These are phyloP conservation scores for Backusella psychrophila DNA, from an alignment of 192 early-diverging fungal genomes.

Conservation along the genomic window DNA sequence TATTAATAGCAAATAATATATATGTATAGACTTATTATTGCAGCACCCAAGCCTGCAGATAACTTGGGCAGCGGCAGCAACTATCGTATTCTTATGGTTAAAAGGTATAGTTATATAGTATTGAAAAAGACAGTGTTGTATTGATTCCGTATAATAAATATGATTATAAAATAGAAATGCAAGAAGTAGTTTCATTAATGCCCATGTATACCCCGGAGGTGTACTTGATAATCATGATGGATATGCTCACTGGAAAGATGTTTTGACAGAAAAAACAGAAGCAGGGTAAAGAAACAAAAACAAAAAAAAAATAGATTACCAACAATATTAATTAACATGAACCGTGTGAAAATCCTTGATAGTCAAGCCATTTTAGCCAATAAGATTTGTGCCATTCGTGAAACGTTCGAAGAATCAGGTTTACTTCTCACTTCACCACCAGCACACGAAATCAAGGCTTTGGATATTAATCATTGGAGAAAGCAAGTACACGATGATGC, in stretches of 20 bases:
- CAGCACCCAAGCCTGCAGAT: background rate
- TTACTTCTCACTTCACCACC: constrained; percentile 53
- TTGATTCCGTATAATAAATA: background rate
- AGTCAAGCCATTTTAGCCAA: constrained; percentile 31
- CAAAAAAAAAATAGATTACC: background rate
- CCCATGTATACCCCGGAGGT: constrained; percentile 53
- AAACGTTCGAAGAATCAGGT: constrained; percentile 84
- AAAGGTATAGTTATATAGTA: background rate
- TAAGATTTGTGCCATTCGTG: constrained; percentile 66
- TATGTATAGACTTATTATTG: constrained; percentile 4
- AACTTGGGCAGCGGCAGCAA: background rate
- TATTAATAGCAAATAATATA: background rate
- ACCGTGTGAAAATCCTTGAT: background rate
- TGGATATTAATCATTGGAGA: constrained; percentile 44
- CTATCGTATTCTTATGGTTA: constrained; percentile 9
- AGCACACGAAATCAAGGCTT: constrained; percentile 8
- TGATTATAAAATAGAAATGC: constrained; percentile 30
- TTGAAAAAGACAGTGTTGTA: background rate
- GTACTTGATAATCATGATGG: constrained; percentile 26
- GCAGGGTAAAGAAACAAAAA: constrained; percentile 16
- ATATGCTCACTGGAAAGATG: constrained; percentile 19
- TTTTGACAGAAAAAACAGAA: constrained; percentile 16
- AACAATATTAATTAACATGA: background rate
- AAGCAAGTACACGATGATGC: constrained; percentile 47
- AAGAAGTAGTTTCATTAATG: constrained; percentile 42